A percentile compares a stretch with the other conserved stretches of the same genome.
phyloP scores from a whole-genome alignment of 441 rosid genomes.

The Populus tomentosa region DNA sequence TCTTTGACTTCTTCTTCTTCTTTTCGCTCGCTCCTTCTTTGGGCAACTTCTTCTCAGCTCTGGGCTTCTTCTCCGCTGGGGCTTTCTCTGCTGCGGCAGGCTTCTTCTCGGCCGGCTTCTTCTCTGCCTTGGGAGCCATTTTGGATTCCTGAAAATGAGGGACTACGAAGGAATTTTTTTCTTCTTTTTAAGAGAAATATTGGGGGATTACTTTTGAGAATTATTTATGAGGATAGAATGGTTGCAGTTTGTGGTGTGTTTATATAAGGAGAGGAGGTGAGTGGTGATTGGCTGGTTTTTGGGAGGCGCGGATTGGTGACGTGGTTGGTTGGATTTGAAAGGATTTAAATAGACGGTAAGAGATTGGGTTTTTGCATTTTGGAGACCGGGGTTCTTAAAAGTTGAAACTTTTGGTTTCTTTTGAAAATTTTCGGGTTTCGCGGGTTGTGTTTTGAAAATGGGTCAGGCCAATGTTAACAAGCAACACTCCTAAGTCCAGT shows the following conservation, averaged over 20 bases:
- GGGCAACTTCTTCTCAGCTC: constrained; percentile 26
- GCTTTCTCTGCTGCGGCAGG: constrained; percentile 21
- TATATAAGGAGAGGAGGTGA: constrained; percentile 5
- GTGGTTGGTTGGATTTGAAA: constrained; percentile 6
- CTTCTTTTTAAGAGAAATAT: background rate
- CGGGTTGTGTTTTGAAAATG: background rate
- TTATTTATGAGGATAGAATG: too few species aligned
- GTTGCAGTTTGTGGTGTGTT: background rate
- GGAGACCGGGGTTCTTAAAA: background rate
- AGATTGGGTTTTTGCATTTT: background rate
- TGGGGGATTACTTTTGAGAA: too few species aligned
- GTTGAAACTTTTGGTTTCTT: background rate
- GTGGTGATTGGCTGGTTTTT: constrained; percentile 12
- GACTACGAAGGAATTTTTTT: background rate
- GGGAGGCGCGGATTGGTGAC: constrained; percentile 11
- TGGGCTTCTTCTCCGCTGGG: constrained; percentile 23
- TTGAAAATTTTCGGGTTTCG: background rate
- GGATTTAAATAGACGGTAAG: background rate
- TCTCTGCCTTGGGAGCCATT: constrained; percentile 30
- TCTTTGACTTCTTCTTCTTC: constrained; percentile 27
- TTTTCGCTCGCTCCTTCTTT: constrained; percentile 16
- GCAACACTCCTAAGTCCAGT: background rate
- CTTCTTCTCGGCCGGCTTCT: constrained; percentile 20
- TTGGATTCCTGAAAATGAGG: background rate
- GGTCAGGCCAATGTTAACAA: background rate